Conservation (phyloP, 1,284 basidiomycete genomes). For the Pseudozyma sp. region DNA sequence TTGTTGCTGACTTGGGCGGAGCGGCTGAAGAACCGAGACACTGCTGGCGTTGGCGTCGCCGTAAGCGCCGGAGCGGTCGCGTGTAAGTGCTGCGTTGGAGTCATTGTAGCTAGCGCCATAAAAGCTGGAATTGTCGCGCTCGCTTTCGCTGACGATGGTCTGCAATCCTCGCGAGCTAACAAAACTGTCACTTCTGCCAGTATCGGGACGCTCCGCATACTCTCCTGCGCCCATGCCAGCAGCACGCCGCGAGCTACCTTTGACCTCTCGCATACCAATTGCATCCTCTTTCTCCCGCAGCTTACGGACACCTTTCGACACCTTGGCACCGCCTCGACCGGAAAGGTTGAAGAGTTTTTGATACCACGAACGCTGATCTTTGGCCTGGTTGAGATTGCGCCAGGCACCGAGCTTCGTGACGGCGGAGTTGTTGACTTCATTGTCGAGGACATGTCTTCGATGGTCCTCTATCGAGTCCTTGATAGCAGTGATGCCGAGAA, state of each 20-base stretch:
- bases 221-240: conserved; percentile 41
- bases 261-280: conserved; percentile 59
- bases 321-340: conserved; percentile 67
- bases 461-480: conserved; percentile 97
- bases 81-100: conserved; percentile 18
- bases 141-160: conserved; percentile 61
- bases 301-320: conserved; percentile 86
- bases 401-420: conserved; percentile 86
- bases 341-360: conserved; percentile 79
- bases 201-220: conserved; percentile 18
- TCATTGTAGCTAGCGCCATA: conserved; percentile 30
- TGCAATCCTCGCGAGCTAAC: conserved; percentile 48
- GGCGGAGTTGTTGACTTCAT: conserved; percentile 90
- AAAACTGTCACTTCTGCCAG: conserved; percentile 51
- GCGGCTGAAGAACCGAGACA: conserved; percentile 29
- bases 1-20: conserved; percentile 25
- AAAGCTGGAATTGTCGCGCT: conserved; percentile 39
- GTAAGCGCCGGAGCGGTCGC: conserved; percentile 1
- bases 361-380: conserved; percentile 80
- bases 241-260: conserved; percentile 72
- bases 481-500: conserved; percentile 87
- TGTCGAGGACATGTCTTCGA: conserved; percentile 84
- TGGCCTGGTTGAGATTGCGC: conserved; percentile 88
- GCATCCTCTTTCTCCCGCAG: conserved; percentile 83
- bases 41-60: conserved; percentile 30